Evolutionary conservation across 2,329 filamentous ascomycete species (phyloP).

Genomic region (Colletotrichum cuscutae): DNA sequence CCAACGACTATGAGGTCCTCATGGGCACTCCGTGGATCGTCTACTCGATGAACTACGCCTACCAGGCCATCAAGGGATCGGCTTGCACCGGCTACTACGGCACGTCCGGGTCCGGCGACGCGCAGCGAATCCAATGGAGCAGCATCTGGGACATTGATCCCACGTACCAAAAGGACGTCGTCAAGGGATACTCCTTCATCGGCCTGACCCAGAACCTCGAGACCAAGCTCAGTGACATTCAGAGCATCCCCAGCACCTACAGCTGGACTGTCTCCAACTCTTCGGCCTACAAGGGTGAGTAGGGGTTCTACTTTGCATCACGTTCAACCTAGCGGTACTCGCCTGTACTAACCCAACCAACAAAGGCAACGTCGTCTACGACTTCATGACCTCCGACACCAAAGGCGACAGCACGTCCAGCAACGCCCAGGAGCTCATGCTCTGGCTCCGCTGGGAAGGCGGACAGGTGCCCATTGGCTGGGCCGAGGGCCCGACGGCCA

Average conservation of each 20-base stretch:
- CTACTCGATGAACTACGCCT: constrained; percentile 57
- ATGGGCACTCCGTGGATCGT: constrained; percentile 54
- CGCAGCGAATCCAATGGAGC: constrained; percentile 47
- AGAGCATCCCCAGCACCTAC: constrained; percentile 51
- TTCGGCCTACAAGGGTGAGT: constrained; percentile 49
- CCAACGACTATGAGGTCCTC: constrained; percentile 44
- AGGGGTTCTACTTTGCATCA: too few relatives aligned
- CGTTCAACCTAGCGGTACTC: too few relatives aligned
- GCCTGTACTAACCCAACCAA: not conserved
- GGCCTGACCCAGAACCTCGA: constrained; percentile 54
- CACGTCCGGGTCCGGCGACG: constrained; percentile 45
- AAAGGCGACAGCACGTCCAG: constrained; percentile 53
- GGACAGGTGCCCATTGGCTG: constrained; percentile 56
- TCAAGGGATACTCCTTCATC: constrained; percentile 56
- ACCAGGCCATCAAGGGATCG: constrained; percentile 48
- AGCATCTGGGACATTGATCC: constrained; percentile 51
- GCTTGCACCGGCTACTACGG: constrained; percentile 52
- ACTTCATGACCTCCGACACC: constrained; percentile 56
- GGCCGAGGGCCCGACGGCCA: constrained; percentile 45
- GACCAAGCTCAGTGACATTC: constrained; percentile 49
- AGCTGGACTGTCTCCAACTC: constrained; percentile 51
- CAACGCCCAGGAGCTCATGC: constrained; percentile 53
- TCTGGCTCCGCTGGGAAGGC: constrained; percentile 56
- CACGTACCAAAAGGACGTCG: constrained; percentile 45
- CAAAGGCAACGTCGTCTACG: constrained; percentile 52